Percentiles rank a stretch among this genome's conserved stretches.
Conservation (phyloP, 768 basidiomycete genomes). For the Suillus occidentalis region DNA sequence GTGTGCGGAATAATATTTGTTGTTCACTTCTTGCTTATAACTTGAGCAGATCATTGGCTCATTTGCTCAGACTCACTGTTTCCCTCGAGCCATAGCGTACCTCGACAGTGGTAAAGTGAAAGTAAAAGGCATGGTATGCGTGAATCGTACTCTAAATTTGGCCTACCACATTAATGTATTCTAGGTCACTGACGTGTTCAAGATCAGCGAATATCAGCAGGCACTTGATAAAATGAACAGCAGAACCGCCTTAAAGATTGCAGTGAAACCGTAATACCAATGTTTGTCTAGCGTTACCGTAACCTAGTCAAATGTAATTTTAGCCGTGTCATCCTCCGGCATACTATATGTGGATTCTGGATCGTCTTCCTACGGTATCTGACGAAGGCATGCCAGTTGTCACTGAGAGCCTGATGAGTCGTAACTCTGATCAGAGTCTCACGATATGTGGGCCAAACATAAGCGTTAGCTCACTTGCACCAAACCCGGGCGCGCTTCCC, state of each 20-base stretch:
- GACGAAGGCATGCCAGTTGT: too few species aligned
- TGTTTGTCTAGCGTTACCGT: neutral
- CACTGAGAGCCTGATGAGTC: neutral
- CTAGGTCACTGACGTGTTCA: slow-evolving; percentile 57
- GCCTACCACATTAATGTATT: neutral
- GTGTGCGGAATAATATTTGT: slow-evolving; percentile 17
- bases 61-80: slow-evolving; percentile 58
- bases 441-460: neutral
- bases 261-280: slow-evolving; percentile 41
- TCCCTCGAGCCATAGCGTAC: slow-evolving; percentile 58
- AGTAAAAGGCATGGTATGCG: slow-evolving; percentile 49
- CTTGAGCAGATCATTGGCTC: slow-evolving; percentile 49
- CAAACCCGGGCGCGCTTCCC: neutral
- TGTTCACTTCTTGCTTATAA: neutral
- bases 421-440: neutral
- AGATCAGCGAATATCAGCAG: slow-evolving; percentile 59
- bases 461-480: too few species aligned
- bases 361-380: neutral
- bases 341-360: neutral
- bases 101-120: slow-evolving; percentile 54
- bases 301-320: neutral
- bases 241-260: slow-evolving; percentile 52
- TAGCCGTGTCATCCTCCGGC: neutral
- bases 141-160: neutral
- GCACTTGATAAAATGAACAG: slow-evolving; percentile 68